Conservation (phyloP, 129 eudicot genomes). For the Flaveria trinervia region DNA sequence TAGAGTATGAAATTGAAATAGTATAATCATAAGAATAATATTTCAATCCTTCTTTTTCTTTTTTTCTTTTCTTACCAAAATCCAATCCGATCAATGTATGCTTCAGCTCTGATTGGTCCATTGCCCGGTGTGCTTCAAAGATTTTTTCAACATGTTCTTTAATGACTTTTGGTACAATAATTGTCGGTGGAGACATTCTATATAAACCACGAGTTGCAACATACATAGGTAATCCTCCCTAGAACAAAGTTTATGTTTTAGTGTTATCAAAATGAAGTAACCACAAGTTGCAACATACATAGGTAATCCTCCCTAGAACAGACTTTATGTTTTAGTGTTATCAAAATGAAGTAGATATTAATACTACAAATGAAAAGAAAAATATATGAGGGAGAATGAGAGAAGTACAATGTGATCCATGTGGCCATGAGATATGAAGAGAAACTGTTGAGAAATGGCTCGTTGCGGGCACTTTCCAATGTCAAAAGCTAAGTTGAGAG, state of each 20-base stretch:
- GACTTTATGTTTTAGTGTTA: not conserved
- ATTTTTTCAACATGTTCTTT: conserved; percentile 77
- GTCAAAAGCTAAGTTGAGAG: conserved; percentile 77
- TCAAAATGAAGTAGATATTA: not conserved
- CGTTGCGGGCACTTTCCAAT: conserved; percentile 94
- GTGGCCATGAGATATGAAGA: conserved; percentile 97
- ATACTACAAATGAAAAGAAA: not conserved
- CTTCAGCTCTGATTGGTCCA: conserved; percentile 88
- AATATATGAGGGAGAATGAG: not conserved
- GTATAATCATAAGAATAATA: not conserved
- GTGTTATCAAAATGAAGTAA: not conserved
- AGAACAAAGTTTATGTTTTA: conserved; percentile 1
- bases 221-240: conserved; percentile 99
- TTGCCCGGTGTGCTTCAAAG: conserved; percentile 79
- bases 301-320: conserved; percentile 80
- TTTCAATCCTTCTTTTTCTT: not conserved
- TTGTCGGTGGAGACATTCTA: conserved; percentile 84
- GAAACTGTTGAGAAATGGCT: conserved; percentile 78
- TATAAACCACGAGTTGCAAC: conserved; percentile 94
- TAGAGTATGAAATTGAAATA: not conserved
- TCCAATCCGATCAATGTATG: conserved; percentile 81
- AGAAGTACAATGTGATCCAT: conserved; percentile 88
- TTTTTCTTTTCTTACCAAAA: conserved; percentile 53
- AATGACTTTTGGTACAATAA: conserved; percentile 73
- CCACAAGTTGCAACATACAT: conserved; percentile 99